phyloP scores from a whole-genome alignment of 2,329 filamentous ascomycete genomes.

The Sporothrix pallida region DNA sequence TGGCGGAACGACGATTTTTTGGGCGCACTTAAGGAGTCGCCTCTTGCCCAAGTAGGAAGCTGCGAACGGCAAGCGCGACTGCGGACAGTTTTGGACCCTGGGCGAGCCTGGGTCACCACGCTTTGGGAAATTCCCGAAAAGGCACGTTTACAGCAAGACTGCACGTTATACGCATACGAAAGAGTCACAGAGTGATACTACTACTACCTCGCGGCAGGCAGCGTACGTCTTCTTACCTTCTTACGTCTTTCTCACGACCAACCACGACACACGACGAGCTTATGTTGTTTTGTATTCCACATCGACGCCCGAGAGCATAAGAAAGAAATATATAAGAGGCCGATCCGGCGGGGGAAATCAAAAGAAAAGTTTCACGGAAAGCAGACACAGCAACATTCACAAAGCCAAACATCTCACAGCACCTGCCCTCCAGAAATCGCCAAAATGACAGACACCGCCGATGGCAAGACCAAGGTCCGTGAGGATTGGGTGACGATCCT shows the following conservation, averaged over 20 bases:
- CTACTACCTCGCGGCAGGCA: not conserved
- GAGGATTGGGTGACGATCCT: conserved; percentile 56
- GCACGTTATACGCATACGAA: too few species aligned
- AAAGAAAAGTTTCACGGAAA: not conserved
- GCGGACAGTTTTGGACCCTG: not conserved
- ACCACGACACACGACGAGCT: too few species aligned
- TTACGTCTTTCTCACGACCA: too few species aligned
- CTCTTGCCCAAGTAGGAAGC: conserved; percentile 29
- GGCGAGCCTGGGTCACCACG: not conserved
- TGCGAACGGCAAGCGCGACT: not conserved
- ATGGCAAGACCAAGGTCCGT: conserved; percentile 44
- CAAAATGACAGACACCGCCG: conserved; percentile 3
- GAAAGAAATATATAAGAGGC: not conserved
- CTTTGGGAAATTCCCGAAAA: too few species aligned
- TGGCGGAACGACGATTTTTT: not conserved
- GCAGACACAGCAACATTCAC: not conserved
- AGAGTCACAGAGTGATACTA: not conserved
- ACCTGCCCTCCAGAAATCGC: not conserved
- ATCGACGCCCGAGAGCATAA: too few species aligned
- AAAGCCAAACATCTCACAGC: not conserved
- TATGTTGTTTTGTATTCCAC: too few species aligned
- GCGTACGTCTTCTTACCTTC: not conserved
- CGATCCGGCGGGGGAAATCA: not conserved
- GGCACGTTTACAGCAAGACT: too few species aligned
- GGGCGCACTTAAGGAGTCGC: not conserved